Evolutionary conservation across 2,329 filamentous ascomycete species (phyloP).

Genomic region (Alternaria viburni): DNA sequence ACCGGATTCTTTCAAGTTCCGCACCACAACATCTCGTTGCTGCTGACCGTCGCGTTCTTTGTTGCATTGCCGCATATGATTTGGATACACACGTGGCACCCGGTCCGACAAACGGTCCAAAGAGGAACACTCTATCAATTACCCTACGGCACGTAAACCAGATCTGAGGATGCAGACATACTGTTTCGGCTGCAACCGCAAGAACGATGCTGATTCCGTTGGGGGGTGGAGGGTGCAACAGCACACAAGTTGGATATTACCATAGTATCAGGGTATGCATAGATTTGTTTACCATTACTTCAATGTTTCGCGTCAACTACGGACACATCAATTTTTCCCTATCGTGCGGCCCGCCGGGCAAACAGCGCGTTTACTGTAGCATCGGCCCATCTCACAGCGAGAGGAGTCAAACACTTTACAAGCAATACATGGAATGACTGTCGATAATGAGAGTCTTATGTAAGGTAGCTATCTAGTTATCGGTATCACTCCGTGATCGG

Average conservation of each 20-base stretch:
- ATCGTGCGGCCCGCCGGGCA: not conserved
- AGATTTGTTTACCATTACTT: slow-evolving; percentile 6
- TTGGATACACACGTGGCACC: not conserved
- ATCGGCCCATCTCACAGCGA: not conserved
- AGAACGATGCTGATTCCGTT: not conserved
- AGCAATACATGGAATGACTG: not conserved
- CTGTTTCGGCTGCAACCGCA: not conserved
- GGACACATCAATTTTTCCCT: not conserved
- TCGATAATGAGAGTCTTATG: not conserved
- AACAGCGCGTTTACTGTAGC: not conserved
- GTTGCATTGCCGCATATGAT: not conserved
- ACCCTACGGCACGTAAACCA: not conserved
- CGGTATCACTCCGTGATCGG: slow-evolving; percentile 17
- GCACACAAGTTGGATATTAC: slow-evolving; percentile 3
- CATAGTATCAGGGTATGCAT: slow-evolving; percentile 2
- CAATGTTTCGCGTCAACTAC: not conserved
- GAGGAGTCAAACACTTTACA: not conserved
- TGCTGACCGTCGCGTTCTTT: not conserved
- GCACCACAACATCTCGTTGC: not conserved
- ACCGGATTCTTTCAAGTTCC: slow-evolving; percentile 3
- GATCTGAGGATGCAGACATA: not conserved
- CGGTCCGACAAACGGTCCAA: not conserved
- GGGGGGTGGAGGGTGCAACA: not conserved
- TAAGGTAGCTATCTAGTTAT: slow-evolving; percentile 7
- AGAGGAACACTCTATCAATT: not conserved